Percentiles rank a stretch among this genome's conserved stretches.
Evolutionary conservation across 129 eudicot species (phyloP).

Genomic region (Erigeron canadensis): DNA sequence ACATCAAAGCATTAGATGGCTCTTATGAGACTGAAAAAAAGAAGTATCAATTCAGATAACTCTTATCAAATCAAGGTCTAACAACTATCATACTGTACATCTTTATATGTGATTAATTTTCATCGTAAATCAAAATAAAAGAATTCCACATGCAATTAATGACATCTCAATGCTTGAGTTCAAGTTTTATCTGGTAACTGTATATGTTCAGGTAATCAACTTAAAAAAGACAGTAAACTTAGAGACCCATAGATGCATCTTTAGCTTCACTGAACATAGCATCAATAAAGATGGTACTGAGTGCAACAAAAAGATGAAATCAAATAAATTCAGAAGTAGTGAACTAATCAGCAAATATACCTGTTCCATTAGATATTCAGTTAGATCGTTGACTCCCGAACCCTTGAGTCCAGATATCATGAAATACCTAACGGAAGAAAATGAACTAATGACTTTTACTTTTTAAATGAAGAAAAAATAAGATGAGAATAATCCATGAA

Average conservation of each 20-base stretch:
- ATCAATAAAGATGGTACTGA: neutral
- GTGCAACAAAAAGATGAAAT: neutral
- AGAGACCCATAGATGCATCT: neutral
- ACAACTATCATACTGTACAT: no score
- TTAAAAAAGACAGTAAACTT: no score
- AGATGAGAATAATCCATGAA: neutral
- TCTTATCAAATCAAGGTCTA: no score
- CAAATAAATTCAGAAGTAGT: constrained; percentile 9
- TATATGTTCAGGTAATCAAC: no score
- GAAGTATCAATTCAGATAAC: no score
- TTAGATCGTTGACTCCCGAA: constrained; percentile 86
- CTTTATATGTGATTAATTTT: no score
- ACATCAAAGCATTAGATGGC: no score
- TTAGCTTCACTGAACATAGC: neutral
- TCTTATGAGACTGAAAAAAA: no score
- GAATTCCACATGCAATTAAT: no score
- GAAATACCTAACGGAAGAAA: constrained; percentile 52
- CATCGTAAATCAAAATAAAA: no score
- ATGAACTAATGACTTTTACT: neutral
- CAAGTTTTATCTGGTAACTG: neutral
- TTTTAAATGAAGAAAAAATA: neutral
- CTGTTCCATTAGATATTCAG: constrained; percentile 73
- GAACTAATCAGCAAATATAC: constrained; percentile 34
- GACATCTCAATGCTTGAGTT: neutral
- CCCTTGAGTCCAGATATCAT: constrained; percentile 94